Conservation (phyloP, 768 basidiomycete genomes). For the Chiua virens region DNA sequence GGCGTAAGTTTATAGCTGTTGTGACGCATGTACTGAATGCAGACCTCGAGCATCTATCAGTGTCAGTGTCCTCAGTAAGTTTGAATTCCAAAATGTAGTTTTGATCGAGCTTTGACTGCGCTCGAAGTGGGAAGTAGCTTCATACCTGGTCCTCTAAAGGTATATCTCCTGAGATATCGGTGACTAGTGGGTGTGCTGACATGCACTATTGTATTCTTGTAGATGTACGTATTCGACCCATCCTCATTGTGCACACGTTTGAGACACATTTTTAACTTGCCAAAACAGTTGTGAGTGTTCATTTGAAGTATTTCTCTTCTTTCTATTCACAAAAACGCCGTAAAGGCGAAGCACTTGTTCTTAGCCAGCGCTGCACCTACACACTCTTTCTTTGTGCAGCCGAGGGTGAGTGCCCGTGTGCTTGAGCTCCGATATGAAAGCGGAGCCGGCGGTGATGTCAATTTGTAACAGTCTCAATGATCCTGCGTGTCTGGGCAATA, state of each 20-base stretch:
- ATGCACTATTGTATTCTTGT: too few species aligned
- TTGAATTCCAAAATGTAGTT: too few species aligned
- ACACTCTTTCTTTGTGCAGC: not conserved
- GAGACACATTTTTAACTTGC: not conserved
- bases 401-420: conserved; percentile 1
- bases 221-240: not conserved
- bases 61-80: not conserved
- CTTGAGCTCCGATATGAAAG: too few species aligned
- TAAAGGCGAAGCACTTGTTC: not conserved
- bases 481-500: conserved; percentile 12
- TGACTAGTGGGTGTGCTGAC: not conserved
- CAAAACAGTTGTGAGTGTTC: conserved; percentile 1
- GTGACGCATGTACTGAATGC: not conserved
- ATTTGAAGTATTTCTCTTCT: not conserved
- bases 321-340: not conserved
- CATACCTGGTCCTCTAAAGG: not conserved
- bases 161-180: not conserved
- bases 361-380: not conserved
- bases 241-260: too few species aligned
- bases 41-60: not conserved
- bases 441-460: not conserved
- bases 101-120: not conserved
- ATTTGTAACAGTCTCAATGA: not conserved
- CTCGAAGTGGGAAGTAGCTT: not conserved
- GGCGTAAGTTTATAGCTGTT: not conserved